Evolutionary conservation across 2,329 filamentous ascomycete genomes (phyloP).

Genomic region (Trichoderma afroharzianum): DNA sequence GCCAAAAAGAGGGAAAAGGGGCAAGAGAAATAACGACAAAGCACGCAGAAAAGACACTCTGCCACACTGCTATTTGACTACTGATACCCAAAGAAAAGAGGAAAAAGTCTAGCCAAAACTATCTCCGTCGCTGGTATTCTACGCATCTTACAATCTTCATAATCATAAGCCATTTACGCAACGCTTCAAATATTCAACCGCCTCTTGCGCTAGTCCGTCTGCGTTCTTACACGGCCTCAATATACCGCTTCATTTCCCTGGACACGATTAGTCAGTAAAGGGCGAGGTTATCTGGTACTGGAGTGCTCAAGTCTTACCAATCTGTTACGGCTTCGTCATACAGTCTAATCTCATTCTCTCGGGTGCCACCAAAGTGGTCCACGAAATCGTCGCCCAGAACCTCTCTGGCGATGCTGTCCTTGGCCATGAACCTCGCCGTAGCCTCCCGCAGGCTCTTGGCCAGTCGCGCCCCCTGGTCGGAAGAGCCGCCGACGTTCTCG

Average conservation of each 20-base stretch:
- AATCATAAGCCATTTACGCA: slow-evolving; percentile 21
- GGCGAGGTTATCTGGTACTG: not conserved
- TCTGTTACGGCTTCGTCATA: slow-evolving; percentile 98
- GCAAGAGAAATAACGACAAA: not conserved
- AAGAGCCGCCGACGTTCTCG: slow-evolving; percentile 69
- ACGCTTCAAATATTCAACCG: not conserved
- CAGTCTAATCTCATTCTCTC: slow-evolving; percentile 83
- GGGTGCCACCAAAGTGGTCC: slow-evolving; percentile 87
- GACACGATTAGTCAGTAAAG: slow-evolving; percentile 21
- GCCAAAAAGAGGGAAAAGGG: not conserved
- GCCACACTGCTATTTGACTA: not conserved
- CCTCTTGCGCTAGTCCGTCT: not conserved
- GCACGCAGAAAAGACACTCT: not conserved
- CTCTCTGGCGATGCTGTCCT: slow-evolving; percentile 84
- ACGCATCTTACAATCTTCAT: not conserved
- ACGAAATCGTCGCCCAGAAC: slow-evolving; percentile 95
- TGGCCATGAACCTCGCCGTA: slow-evolving; percentile 69
- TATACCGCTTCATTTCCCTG: slow-evolving; percentile 75
- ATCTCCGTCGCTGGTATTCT: slow-evolving; percentile 2
- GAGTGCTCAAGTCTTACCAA: slow-evolving; percentile 63
- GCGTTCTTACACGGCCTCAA: slow-evolving; percentile 59
- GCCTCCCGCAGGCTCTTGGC: slow-evolving; percentile 86
- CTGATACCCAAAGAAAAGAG: not conserved
- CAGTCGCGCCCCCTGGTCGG: slow-evolving; percentile 70
- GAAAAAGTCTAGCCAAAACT: not conserved